Evolutionary conservation across 148 eudicot genomes (phyloP).

Genomic region (Nepenthes gracilis): DNA sequence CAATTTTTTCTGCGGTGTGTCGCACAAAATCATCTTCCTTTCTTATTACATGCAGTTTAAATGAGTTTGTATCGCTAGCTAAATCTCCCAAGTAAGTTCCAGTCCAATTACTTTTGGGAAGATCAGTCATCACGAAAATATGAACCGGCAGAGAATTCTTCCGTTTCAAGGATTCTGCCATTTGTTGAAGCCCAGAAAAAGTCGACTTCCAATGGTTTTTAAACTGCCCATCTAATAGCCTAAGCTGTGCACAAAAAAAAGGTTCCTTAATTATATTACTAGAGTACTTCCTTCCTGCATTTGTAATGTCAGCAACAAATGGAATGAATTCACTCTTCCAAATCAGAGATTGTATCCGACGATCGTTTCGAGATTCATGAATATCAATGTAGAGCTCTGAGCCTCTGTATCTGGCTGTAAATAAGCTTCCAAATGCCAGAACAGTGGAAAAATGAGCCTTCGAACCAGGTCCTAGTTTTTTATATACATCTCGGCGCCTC

Average conservation of each 20-base stretch:
- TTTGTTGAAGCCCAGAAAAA: conserved; percentile 22
- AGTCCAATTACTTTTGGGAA: conserved; percentile 29
- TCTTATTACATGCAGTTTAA: conserved; percentile 23
- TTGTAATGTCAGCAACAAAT: conserved; percentile 46
- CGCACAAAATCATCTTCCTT: conserved; percentile 13
- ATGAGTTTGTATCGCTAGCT: conserved; percentile 12
- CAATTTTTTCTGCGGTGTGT: conserved; percentile 19
- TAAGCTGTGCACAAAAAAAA: conserved; percentile 36
- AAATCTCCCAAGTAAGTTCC: conserved; percentile 26
- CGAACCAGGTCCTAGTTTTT: conserved; percentile 68
- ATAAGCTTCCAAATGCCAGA: conserved; percentile 81
- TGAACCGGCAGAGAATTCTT: conserved; percentile 22
- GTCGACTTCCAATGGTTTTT: conserved; percentile 39
- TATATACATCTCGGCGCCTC: conserved; percentile 55
- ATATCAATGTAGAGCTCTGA: conserved; percentile 70
- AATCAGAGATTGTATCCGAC: conserved; percentile 46
- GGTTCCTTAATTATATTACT: conserved; percentile 31
- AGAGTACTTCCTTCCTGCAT: conserved; percentile 50
- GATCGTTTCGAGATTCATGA: conserved; percentile 44
- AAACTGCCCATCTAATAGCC: conserved; percentile 39
- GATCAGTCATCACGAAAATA: conserved; percentile 42
- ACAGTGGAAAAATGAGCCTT: conserved; percentile 41
- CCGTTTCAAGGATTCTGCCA: conserved; percentile 17
- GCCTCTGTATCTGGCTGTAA: conserved; percentile 66
- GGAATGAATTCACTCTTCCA: conserved; percentile 50